phyloP scores from a whole-genome alignment of 768 basidiomycete genomes.

The Xerocomus potaroensis region DNA sequence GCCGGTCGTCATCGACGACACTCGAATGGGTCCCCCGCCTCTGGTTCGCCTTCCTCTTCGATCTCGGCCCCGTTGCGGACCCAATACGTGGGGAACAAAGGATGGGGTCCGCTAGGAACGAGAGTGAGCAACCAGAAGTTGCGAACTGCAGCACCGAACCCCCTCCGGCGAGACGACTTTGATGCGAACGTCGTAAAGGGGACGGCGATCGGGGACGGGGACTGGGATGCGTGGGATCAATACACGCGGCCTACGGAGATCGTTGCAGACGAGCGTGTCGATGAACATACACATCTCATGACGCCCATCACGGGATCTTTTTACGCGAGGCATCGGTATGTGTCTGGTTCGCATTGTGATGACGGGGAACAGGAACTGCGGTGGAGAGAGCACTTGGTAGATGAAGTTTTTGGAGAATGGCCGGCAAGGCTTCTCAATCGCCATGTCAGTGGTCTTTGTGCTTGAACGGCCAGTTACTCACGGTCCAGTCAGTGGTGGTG shows the following conservation, averaged over 20 bases:
- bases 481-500: slow-evolving; percentile 68
- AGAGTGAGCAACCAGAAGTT: slow-evolving; percentile 40
- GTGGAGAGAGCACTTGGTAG: slow-evolving; percentile 42
- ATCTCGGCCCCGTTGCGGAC: slow-evolving; percentile 77
- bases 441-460: slow-evolving; percentile 45
- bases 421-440: slow-evolving; percentile 64
- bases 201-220: background rate
- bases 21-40: slow-evolving; percentile 39
- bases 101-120: slow-evolving; percentile 60
- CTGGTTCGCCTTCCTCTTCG: slow-evolving; percentile 71
- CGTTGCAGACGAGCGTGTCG: slow-evolving; percentile 12
- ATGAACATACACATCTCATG: slow-evolving; percentile 41
- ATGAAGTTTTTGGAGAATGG: slow-evolving; percentile 61
- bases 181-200: background rate
- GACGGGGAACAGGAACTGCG: slow-evolving; percentile 33
- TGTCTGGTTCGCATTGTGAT: slow-evolving; percentile 11
- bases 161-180: background rate
- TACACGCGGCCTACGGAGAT: slow-evolving; percentile 5
- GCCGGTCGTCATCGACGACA: slow-evolving; percentile 48
- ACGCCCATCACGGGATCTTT: slow-evolving; percentile 20
- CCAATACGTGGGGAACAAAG: slow-evolving; percentile 45
- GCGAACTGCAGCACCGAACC: slow-evolving; percentile 1
- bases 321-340: slow-evolving; percentile 20
- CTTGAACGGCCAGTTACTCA: background rate
- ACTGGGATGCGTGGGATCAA: background rate